A percentile compares a stretch with the other conserved stretches of the same genome.
These are phyloP conservation scores for Cryoendolithus antarcticus DNA, from an alignment of 2,329 filamentous ascomycete species.

Conservation along the genomic window DNA sequence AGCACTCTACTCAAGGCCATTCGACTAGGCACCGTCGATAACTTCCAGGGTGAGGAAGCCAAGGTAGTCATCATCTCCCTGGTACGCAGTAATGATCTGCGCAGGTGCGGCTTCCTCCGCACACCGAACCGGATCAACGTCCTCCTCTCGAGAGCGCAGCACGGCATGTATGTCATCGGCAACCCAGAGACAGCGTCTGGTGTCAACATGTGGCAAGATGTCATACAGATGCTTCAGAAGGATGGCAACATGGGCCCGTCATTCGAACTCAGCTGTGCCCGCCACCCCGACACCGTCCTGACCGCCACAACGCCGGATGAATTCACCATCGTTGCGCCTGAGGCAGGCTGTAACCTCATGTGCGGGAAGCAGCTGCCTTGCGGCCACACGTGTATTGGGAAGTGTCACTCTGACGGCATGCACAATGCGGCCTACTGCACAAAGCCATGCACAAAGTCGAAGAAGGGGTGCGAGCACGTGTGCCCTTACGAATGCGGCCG, in stretches of 20 bases:
- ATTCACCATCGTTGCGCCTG: constrained; percentile 43
- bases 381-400: constrained; percentile 33
- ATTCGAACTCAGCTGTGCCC: constrained; percentile 47
- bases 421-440: constrained; percentile 31
- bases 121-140: constrained; percentile 61
- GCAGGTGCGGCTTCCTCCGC: constrained; percentile 53
- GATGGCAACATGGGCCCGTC: constrained; percentile 36
- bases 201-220: constrained; percentile 52
- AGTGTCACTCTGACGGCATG: constrained; percentile 33
- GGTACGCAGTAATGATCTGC: constrained; percentile 52
- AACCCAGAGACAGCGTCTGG: constrained; percentile 54
- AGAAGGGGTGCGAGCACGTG: constrained; percentile 29
- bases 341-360: constrained; percentile 46
- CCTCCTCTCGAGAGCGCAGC: constrained; percentile 51
- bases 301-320: constrained; percentile 42
- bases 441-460: constrained; percentile 27
- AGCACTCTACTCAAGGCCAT: constrained; percentile 36
- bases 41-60: constrained; percentile 68
- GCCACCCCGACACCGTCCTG: constrained; percentile 44
- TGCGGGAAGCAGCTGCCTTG: constrained; percentile 37
- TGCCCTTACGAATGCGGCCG: constrained; percentile 32
- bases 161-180: constrained; percentile 63
- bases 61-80: constrained; percentile 59
- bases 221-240: constrained; percentile 40
- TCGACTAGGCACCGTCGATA: constrained; percentile 50